Evolutionary conservation across 169 alveolate species (phyloP).

Genomic region (Amoebophrya sp.): DNA sequence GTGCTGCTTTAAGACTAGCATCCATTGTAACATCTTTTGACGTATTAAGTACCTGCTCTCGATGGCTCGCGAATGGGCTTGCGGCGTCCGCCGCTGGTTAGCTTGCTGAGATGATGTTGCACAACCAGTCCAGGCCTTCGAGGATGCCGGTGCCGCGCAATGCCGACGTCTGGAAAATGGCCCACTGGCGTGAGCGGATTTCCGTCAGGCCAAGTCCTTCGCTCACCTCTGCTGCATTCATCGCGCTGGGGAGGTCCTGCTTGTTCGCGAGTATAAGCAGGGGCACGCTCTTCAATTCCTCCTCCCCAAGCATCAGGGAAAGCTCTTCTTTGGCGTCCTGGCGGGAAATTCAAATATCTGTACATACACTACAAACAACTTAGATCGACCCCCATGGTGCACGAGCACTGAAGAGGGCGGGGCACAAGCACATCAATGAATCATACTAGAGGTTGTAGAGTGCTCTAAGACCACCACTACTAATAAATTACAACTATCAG

Average conservation of each 20-base stretch:
- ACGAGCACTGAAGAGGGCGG: too few species aligned
- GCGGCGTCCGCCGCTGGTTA: too few species aligned
- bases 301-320: conserved; percentile 42
- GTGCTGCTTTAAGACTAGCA: too few species aligned
- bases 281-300: conserved; percentile 77
- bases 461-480: too few species aligned
- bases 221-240: conserved; percentile 60
- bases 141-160: conserved; percentile 78
- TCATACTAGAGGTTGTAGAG: too few species aligned
- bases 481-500: too few species aligned
- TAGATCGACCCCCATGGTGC: too few species aligned
- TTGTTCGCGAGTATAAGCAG: conserved; percentile 84
- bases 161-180: conserved; percentile 80
- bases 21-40: too few species aligned
- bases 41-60: too few species aligned
- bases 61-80: too few species aligned
- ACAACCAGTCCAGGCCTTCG: conserved; percentile 85
- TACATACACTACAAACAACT: too few species aligned
- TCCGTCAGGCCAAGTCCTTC: conserved; percentile 71
- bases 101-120: not conserved
- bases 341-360: too few species aligned
- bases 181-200: conserved; percentile 80
- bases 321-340: not conserved
- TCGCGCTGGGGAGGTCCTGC: conserved; percentile 77
- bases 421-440: not conserved